phyloP scores from a whole-genome alignment of 1,139 yeast species.

The Petasospora rhodanensis region DNA sequence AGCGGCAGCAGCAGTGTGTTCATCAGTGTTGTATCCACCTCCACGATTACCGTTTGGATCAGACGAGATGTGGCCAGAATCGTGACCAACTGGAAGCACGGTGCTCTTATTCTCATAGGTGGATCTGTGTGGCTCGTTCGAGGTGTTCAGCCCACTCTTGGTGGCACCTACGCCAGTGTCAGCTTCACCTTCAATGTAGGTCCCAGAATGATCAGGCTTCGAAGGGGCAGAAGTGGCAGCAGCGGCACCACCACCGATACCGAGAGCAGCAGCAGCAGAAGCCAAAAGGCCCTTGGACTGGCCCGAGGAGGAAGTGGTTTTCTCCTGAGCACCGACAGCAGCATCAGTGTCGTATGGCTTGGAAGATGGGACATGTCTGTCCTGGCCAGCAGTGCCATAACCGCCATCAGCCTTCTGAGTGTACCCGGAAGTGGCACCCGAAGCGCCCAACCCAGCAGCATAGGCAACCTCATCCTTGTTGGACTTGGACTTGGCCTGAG shows the following conservation, averaged over 20 bases:
- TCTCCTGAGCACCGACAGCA: conserved; percentile 2
- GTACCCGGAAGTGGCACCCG: conserved; percentile 13
- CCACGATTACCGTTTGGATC: conserved; percentile 17
- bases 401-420: not conserved
- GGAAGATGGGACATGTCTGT: not conserved
- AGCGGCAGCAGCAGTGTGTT: conserved; percentile 17
- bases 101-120: conserved; percentile 22
- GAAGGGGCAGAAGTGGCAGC: conserved; percentile 1
- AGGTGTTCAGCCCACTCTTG: conserved; percentile 15
- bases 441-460: conserved; percentile 15
- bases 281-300: conserved; percentile 14
- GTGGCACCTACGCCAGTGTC: conserved; percentile 19
- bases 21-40: conserved; percentile 14
- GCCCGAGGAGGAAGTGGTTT: conserved; percentile 1
- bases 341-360: conserved; percentile 8
- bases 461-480: too few relatives aligned
- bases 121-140: conserved; percentile 1
- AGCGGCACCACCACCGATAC: conserved; percentile 17
- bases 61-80: conserved; percentile 6
- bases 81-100: conserved; percentile 17
- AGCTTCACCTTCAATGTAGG: conserved; percentile 1
- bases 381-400: conserved; percentile 2
- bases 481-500: too few relatives aligned
- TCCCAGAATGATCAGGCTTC: not conserved
- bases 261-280: conserved; percentile 23